Evolutionary conservation across 805 yeast genomes (phyloP).

Genomic region (Saccharomyces paradoxus): DNA sequence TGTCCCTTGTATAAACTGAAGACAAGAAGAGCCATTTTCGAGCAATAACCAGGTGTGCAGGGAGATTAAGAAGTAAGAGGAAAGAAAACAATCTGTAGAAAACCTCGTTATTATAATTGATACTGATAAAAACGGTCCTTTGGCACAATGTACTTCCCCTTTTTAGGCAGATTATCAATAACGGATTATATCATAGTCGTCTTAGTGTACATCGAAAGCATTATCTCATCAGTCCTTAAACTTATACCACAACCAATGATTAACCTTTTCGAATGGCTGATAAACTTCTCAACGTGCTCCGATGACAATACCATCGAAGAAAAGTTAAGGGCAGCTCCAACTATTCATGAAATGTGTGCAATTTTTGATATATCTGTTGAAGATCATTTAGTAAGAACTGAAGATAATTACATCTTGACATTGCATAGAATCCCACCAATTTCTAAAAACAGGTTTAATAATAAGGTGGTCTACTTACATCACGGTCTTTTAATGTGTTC

Average conservation of each 20-base stretch:
- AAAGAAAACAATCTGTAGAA: not conserved
- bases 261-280: slow-evolving; percentile 27
- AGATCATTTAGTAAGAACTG: slow-evolving; percentile 68
- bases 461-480: slow-evolving; percentile 68
- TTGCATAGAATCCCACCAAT: slow-evolving; percentile 57
- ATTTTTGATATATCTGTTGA: slow-evolving; percentile 65
- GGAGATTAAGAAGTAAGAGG: not conserved
- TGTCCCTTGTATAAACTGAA: not conserved
- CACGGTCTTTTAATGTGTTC: slow-evolving; percentile 88
- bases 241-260: slow-evolving; percentile 40
- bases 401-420: slow-evolving; percentile 69
- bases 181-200: slow-evolving; percentile 45
- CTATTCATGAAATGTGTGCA: slow-evolving; percentile 57
- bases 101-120: not conserved
- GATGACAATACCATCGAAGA: slow-evolving; percentile 17
- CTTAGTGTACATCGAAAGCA: slow-evolving; percentile 43
- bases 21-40: not conserved
- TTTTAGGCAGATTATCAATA: slow-evolving; percentile 40
- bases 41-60: not conserved
- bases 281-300: slow-evolving; percentile 13
- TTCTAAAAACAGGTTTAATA: slow-evolving; percentile 19
- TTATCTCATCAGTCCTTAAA: slow-evolving; percentile 37
- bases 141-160: slow-evolving; percentile 12
- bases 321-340: slow-evolving; percentile 31
- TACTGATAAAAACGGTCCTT: not conserved